Percentiles rank a stretch among this genome's conserved stretches.
Conservation (phyloP, 2,329 filamentous ascomycete species). For the Aspergillus sp. region DNA sequence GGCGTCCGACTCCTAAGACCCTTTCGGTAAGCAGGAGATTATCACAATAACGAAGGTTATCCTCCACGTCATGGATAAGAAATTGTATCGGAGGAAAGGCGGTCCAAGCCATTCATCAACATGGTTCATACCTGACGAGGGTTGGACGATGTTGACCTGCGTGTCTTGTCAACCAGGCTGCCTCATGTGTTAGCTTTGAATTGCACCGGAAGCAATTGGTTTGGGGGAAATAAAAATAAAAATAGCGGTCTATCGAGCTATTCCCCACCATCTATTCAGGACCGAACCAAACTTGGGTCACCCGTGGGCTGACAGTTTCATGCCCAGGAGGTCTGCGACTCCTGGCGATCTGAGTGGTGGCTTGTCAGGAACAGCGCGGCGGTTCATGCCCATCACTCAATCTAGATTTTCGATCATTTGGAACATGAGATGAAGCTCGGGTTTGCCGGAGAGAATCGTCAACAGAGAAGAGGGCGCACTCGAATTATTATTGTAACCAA, state of each 20-base stretch:
- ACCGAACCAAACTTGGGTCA: background rate
- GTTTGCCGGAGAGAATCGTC: background rate
- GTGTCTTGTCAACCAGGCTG: background rate
- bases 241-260: background rate
- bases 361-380: background rate
- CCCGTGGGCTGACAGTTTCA: conserved; percentile 5
- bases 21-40: conserved; percentile 5
- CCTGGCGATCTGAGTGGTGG: conserved; percentile 2
- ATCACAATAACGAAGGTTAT: background rate
- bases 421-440: background rate
- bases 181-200: background rate
- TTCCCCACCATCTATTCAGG: background rate
- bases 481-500: background rate
- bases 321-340: background rate
- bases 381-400: background rate
- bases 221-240: conserved; percentile 1
- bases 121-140: background rate
- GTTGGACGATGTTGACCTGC: background rate
- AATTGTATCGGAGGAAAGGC: background rate
- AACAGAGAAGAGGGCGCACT: background rate
- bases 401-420: background rate
- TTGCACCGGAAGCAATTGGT: background rate
- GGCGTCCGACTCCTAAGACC: background rate
- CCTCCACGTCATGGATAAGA: background rate
- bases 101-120: background rate